Percentiles rank a stretch among this genome's conserved stretches.
Evolutionary conservation across 148 eudicot genomes (phyloP).

Genomic region (Rhododendron ferrugineum): DNA sequence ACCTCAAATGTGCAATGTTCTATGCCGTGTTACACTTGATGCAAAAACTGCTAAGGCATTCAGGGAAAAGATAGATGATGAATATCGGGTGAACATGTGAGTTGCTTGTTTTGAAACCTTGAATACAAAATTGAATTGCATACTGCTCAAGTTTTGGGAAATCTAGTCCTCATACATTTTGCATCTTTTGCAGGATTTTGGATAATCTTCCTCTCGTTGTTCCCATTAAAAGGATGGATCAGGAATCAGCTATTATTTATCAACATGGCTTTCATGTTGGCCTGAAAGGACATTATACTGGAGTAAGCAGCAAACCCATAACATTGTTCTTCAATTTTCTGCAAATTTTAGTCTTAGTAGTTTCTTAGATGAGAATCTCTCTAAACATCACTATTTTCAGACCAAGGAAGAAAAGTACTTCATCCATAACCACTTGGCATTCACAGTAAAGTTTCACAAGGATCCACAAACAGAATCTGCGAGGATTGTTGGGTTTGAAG

Average conservation of each 20-base stretch:
- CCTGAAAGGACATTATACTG: conserved; percentile 39
- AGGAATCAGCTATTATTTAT: conserved; percentile 31
- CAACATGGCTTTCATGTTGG: conserved; percentile 47
- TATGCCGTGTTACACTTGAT: conserved; percentile 29
- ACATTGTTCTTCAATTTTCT: not conserved
- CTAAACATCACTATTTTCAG: conserved; percentile 16
- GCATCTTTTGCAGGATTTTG: conserved; percentile 32
- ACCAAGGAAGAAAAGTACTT: conserved; percentile 43
- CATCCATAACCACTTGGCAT: conserved; percentile 39
- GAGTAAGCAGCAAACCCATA: conserved; percentile 28
- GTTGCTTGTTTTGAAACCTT: not conserved
- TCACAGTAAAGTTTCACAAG: conserved; percentile 39
- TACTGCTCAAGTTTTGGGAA: not conserved
- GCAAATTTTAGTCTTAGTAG: not conserved
- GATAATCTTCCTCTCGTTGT: conserved; percentile 60
- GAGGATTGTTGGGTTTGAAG: conserved; percentile 49
- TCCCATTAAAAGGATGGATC: conserved; percentile 34
- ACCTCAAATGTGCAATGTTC: conserved; percentile 38
- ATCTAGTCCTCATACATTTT: not conserved
- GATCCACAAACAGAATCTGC: conserved; percentile 31
- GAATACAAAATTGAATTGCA: not conserved
- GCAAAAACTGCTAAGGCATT: conserved; percentile 36
- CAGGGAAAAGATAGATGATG: conserved; percentile 44
- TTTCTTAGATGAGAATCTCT: not conserved
- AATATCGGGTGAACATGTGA: conserved; percentile 44